Evolutionary conservation across 495 filamentous ascomycete species (phyloP), one percentile per base, ranked within the genome.

Genomic region (Podospora appendiculata): DNA sequence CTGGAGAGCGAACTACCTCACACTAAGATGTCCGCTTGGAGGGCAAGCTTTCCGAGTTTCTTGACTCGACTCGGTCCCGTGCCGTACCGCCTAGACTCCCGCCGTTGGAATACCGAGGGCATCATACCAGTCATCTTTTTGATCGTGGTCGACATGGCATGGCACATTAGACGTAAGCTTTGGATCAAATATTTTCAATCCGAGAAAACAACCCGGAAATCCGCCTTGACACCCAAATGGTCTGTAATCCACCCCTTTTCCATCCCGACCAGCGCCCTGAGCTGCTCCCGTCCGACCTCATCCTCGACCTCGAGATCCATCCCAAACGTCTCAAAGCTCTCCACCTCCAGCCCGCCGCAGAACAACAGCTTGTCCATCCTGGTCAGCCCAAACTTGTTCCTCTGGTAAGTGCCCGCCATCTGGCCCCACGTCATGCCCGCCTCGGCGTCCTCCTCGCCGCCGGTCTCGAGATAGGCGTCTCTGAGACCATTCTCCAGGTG

Each of bases 341-440:
- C 35, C 33, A 71, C 42, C 50, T 53, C 51, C 7, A 78, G 3
- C 8, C 42, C 41, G 9, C 63, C 67, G 8, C 63, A 65, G 41
- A 63, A 69, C 33, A 58, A 41, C 36, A 81, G 61, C 65, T 80
- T 81, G 50, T 82, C 80, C 73, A 81, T 75, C 46, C 79, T 58
- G 19, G 56, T 64, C 33, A 66, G 69, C 8, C 76, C 75, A 61
- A 67, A 80, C 42, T 48, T 51, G 39, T 60, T 48, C 51, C 71
- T 55, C 51, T 61, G 40, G 35, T 6, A 47, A 1, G 58, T 64
- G 32, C 59, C 43, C 13, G 67, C 73, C 65, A 80, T 75, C 57
- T 78, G 71, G 1, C 79, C 79, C 78, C 80, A 84, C 6, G 79
- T 82, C 54, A 67, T 73, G 7, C 78, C 77, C 32, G 67, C 72